These are phyloP conservation scores for Globisporangium carolinianum DNA, from an alignment of 352 stramenopile species.

Conservation along the genomic window DNA sequence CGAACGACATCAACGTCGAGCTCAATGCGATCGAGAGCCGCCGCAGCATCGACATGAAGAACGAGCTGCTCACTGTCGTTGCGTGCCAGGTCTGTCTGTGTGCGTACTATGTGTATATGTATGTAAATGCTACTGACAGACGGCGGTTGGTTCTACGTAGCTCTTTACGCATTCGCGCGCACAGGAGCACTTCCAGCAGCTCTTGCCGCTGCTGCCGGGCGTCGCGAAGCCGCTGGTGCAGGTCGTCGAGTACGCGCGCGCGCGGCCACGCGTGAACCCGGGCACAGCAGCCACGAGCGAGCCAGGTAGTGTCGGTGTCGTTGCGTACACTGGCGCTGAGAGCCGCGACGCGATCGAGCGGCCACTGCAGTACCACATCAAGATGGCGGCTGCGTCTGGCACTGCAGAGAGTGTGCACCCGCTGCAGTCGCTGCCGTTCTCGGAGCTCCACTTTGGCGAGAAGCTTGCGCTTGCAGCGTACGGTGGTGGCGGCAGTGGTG, in stretches of 20 bases:
- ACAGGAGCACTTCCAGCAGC: slow-evolving; percentile 67
- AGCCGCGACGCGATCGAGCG: slow-evolving; percentile 38
- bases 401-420: slow-evolving; percentile 36
- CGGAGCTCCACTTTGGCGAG: slow-evolving; percentile 66
- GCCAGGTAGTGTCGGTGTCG: slow-evolving; percentile 28
- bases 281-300: slow-evolving; percentile 18
- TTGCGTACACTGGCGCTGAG: slow-evolving; percentile 43
- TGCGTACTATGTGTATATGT: too few relatives aligned
- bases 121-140: too few relatives aligned
- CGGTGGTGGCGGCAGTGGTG: background rate
- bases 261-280: slow-evolving; percentile 36
- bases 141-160: slow-evolving; percentile 6
- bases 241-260: slow-evolving; percentile 46
- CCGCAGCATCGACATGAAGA: slow-evolving; percentile 61
- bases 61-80: slow-evolving; percentile 70
- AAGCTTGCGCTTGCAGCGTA: slow-evolving; percentile 54
- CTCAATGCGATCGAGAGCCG: slow-evolving; percentile 55
- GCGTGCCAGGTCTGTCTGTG: slow-evolving; percentile 35
- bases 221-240: slow-evolving; percentile 53
- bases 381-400: slow-evolving; percentile 1
- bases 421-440: slow-evolving; percentile 25
- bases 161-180: slow-evolving; percentile 57
- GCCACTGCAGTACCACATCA: slow-evolving; percentile 43
- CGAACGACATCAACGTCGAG: slow-evolving; percentile 57
- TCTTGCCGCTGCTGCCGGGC: slow-evolving; percentile 60